Percentiles rank a stretch among this genome's conserved stretches.
phyloP scores from a whole-genome alignment of 2,329 filamentous ascomycete species.

The Tolypocladium endophyticum region DNA sequence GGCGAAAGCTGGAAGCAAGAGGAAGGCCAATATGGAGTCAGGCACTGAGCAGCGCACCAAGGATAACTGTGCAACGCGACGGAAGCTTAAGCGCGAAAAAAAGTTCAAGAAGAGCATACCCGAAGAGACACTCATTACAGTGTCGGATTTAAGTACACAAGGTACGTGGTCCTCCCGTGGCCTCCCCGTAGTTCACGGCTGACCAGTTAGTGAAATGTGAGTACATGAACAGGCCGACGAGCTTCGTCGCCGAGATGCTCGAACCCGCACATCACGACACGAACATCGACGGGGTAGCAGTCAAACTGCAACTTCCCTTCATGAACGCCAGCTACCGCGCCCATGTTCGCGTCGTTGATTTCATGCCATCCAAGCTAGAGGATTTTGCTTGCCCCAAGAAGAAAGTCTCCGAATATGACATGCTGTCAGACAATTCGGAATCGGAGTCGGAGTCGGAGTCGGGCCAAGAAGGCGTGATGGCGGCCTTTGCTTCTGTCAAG shows the following conservation, averaged over 20 bases:
- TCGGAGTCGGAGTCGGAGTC: conserved; percentile 8
- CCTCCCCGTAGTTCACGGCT: not conserved
- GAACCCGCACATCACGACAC: conserved; percentile 28
- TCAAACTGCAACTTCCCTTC: conserved; percentile 52
- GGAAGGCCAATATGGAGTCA: conserved; percentile 18
- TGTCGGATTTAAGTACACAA: conserved; percentile 18
- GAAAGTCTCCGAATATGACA: conserved; percentile 32
- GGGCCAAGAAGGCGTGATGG: conserved; percentile 7
- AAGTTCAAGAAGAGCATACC: conserved; percentile 7
- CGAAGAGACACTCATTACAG: conserved; percentile 7
- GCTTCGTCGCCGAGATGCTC: conserved; percentile 28
- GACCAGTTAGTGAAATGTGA: conserved; percentile 33
- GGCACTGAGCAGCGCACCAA: conserved; percentile 13
- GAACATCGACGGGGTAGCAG: conserved; percentile 25
- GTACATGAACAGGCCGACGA: conserved; percentile 23
- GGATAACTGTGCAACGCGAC: conserved; percentile 14
- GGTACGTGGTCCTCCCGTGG: conserved; percentile 10
- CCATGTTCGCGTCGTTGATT: conserved; percentile 72
- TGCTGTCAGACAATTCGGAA: conserved; percentile 33
- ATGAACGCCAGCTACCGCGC: conserved; percentile 61
- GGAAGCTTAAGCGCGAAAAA: conserved; percentile 7
- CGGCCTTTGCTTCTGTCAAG: conserved; percentile 9
- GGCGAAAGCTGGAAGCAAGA: conserved; percentile 26
- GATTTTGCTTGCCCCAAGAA: conserved; percentile 54
- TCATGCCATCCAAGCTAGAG: conserved; percentile 56